Evolutionary conservation across 331 rosid species (phyloP).

Genomic region (Pyrus hybrid): DNA sequence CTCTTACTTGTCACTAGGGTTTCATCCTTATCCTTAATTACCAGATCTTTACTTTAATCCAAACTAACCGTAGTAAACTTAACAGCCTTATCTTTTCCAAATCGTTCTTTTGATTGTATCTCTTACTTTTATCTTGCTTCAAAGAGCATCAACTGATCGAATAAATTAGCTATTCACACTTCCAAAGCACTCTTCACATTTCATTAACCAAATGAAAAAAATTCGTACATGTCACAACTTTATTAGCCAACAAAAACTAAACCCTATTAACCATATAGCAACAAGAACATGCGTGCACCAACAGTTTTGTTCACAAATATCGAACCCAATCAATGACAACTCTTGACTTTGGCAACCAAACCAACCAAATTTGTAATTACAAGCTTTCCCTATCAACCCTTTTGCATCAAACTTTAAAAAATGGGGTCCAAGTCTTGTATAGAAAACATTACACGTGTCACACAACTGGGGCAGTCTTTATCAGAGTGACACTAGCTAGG

Average conservation of each 20-base stretch:
- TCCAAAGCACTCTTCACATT: constrained; percentile 1
- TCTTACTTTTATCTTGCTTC: constrained; percentile 4
- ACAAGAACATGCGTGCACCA: constrained; percentile 2
- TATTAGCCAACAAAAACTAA: neutral
- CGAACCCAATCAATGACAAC: neutral
- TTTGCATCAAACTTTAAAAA: constrained; percentile 16
- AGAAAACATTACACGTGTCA: neutral
- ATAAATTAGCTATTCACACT: neutral
- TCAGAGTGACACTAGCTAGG: neutral
- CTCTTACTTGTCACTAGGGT: constrained; percentile 11
- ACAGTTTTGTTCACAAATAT: neutral
- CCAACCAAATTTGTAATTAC: neutral
- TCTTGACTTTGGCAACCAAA: neutral
- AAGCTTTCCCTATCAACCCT: neutral
- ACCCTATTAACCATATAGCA: neutral
- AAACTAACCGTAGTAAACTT: constrained; percentile 15
- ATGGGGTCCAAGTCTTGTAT: constrained; percentile 6
- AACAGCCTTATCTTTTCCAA: constrained; percentile 15
- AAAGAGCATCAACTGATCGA: neutral
- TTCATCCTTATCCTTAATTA: constrained; percentile 70
- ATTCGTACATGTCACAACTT: constrained; percentile 14
- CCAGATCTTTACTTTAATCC: constrained; percentile 21
- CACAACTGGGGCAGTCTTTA: neutral
- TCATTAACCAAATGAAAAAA: neutral
- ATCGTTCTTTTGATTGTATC: neutral